Evolutionary conservation across 805 yeast species (phyloP).

Genomic region (Yamadazyma philogaea): DNA sequence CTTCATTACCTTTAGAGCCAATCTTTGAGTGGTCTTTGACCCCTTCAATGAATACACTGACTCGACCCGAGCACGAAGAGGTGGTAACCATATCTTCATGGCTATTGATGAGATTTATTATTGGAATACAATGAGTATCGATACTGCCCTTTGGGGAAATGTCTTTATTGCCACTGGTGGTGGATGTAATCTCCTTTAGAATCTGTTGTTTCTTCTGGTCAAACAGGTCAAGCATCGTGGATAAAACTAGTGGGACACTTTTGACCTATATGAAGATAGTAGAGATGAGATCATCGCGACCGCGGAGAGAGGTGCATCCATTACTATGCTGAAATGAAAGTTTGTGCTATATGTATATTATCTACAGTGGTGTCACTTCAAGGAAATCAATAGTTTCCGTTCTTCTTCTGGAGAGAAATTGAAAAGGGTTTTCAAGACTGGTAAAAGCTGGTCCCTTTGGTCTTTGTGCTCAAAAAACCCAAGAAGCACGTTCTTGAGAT

Average conservation of each 20-base stretch:
- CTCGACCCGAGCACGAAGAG: slow-evolving; percentile 84
- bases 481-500: slow-evolving; percentile 82
- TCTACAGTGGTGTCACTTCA: slow-evolving; percentile 25
- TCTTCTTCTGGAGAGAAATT: slow-evolving; percentile 71
- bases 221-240: slow-evolving; percentile 50
- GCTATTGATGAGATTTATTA: slow-evolving; percentile 64
- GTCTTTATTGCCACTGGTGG: slow-evolving; percentile 47
- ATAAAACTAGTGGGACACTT: no score
- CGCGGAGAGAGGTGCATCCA: neutral
- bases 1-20: slow-evolving; percentile 85
- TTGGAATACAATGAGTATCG: slow-evolving; percentile 71
- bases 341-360: neutral
- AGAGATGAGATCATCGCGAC: slow-evolving; percentile 6
- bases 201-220: slow-evolving; percentile 62
- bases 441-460: slow-evolving; percentile 80
- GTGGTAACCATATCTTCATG: slow-evolving; percentile 75
- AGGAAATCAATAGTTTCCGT: slow-evolving; percentile 59
- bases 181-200: slow-evolving; percentile 48
- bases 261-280: neutral
- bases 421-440: slow-evolving; percentile 77
- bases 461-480: slow-evolving; percentile 92
- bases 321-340: neutral
- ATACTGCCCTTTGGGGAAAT: slow-evolving; percentile 86
- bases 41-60: slow-evolving; percentile 80
- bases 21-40: slow-evolving; percentile 45